Percentiles rank a stretch among this genome's conserved stretches.
Conservation (phyloP, 2,329 filamentous ascomycete genomes). For the Neofusicoccum parvum region DNA sequence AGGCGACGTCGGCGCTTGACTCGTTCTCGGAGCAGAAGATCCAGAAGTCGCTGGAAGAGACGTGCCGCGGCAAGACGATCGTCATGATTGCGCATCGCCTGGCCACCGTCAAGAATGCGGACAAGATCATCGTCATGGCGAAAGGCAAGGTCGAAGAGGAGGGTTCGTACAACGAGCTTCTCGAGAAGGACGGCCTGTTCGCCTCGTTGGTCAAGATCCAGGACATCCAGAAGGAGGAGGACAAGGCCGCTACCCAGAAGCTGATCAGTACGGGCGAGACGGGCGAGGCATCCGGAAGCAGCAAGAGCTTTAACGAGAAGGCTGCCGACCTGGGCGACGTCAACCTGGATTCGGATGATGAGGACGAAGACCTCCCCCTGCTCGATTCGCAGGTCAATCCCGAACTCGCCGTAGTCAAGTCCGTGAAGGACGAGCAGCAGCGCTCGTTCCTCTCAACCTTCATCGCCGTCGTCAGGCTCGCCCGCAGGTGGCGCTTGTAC, state of each 20-base stretch:
- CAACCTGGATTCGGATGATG: neutral
- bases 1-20: conserved; percentile 27
- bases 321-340: neutral
- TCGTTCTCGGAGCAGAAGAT: conserved; percentile 58
- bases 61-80: conserved; percentile 46
- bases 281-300: neutral
- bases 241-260: neutral
- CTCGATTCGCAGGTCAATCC: neutral
- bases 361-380: conserved; percentile 8
- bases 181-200: conserved; percentile 43
- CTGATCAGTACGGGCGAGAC: neutral
- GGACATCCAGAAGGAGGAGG: conserved; percentile 12
- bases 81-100: conserved; percentile 46
- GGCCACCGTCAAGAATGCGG: conserved; percentile 41
- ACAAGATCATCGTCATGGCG: conserved; percentile 45
- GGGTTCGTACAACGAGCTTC: conserved; percentile 44
- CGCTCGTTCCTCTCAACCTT: conserved; percentile 5
- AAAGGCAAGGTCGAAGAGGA: conserved; percentile 41
- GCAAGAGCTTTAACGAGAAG: neutral
- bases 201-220: conserved; percentile 29
- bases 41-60: conserved; percentile 66
- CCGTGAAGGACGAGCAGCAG: neutral
- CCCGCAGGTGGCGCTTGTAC: neutral
- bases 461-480: neutral
- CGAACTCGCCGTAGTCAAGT: neutral